phyloP scores from a whole-genome alignment of 768 basidiomycete genomes.

The Amanita pseudoporphyria region DNA sequence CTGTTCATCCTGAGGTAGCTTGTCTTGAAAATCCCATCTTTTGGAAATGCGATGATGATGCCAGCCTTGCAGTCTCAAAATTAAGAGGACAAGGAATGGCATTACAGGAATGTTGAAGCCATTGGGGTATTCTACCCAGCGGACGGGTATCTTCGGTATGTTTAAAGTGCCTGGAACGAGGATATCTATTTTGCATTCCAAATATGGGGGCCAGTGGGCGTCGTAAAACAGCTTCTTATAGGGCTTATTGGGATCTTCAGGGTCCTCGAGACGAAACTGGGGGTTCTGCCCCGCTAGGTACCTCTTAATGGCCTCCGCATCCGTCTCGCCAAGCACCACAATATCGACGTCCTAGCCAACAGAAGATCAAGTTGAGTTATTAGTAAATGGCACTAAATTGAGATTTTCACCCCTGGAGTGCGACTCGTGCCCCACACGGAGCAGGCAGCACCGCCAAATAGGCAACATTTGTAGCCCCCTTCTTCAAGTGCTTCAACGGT shows the following conservation, averaged over 20 bases:
- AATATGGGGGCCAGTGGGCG: constrained; percentile 9
- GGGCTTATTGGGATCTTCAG: constrained; percentile 26
- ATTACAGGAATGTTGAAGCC: constrained; percentile 24
- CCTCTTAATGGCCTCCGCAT: constrained; percentile 28
- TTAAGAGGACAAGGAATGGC: constrained; percentile 27
- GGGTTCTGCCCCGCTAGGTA: constrained; percentile 20
- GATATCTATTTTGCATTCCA: constrained; percentile 29
- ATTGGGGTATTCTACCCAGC: constrained; percentile 13
- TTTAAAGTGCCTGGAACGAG: constrained; percentile 26
- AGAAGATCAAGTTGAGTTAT: background rate
- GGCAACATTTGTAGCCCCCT: background rate
- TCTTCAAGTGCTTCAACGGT: constrained; percentile 4
- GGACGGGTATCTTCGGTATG: constrained; percentile 22
- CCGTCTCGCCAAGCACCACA: constrained; percentile 25
- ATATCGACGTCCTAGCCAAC: constrained; percentile 13
- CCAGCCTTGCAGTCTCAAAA: constrained; percentile 36
- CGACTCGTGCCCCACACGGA: background rate
- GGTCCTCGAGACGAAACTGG: constrained; percentile 27
- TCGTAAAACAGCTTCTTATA: constrained; percentile 33
- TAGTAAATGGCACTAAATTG: background rate
- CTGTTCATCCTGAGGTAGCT: constrained; percentile 28
- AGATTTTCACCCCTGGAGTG: background rate
- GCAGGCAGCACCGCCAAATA: constrained; percentile 7
- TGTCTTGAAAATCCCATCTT: constrained; percentile 23
- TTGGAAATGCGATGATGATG: constrained; percentile 24